These are phyloP conservation scores for Uronychia binucleata DNA, from an alignment of 73 alveolate genomes.

Conservation along the genomic window DNA sequence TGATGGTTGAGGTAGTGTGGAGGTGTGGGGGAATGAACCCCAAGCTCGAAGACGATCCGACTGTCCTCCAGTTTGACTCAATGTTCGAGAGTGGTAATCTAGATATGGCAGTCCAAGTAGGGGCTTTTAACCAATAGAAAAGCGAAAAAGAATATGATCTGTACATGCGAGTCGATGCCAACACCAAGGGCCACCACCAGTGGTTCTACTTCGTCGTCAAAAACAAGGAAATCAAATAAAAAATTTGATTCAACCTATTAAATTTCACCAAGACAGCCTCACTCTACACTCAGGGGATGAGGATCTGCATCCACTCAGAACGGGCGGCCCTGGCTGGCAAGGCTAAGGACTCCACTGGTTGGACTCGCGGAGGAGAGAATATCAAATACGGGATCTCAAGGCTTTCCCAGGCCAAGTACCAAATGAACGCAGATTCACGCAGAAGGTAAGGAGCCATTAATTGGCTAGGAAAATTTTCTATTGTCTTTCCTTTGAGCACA, in stretches of 20 bases:
- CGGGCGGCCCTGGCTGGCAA: too few relatives aligned
- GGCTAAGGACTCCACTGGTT: too few relatives aligned
- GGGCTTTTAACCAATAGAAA: conserved; percentile 9
- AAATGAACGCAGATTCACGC: conserved; percentile 4
- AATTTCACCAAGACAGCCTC: conserved; percentile 27
- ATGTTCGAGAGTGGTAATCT: conserved; percentile 78
- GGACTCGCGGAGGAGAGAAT: conserved; percentile 94
- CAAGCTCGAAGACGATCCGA: too few relatives aligned
- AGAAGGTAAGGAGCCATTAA: not conserved
- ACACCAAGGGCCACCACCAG: conserved; percentile 85
- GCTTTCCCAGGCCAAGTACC: not conserved
- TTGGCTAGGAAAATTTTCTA: conserved; percentile 58
- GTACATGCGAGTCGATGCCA: conserved; percentile 82
- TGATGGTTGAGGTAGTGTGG: too few relatives aligned
- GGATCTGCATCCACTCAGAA: conserved; percentile 24
- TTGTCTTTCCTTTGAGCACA: conserved; percentile 20
- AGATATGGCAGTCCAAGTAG: conserved; percentile 54
- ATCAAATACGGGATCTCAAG: too few relatives aligned
- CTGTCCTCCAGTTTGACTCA: too few relatives aligned
- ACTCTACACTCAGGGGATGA: conserved; percentile 34
- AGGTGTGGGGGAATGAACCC: too few relatives aligned
- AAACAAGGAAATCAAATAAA: conserved; percentile 20
- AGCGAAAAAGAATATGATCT: conserved; percentile 71
- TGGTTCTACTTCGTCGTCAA: conserved; percentile 81
- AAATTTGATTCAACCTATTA: conserved; percentile 22